These are phyloP conservation scores for Castanea mollissima DNA, from an alignment of 306 rosid species.

Conservation along the genomic window DNA sequence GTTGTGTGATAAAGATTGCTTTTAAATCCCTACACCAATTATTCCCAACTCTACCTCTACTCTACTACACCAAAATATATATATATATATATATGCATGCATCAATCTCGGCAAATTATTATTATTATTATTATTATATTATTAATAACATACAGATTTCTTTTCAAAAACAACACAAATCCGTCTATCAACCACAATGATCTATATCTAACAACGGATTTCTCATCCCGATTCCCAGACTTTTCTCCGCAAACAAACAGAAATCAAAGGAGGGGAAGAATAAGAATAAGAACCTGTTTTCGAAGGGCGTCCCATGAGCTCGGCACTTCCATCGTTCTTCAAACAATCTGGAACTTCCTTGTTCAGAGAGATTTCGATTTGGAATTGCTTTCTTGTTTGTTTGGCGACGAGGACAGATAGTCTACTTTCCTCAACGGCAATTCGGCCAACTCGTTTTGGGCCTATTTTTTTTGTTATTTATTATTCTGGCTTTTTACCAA, in stretches of 20 bases:
- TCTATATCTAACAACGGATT: not conserved
- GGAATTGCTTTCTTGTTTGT: slow-evolving; percentile 25
- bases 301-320: slow-evolving; percentile 98
- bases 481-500: too few relatives aligned
- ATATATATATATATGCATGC: too few relatives aligned
- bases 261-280: not conserved
- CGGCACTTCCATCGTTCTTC: slow-evolving; percentile 61
- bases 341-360: not conserved
- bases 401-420: slow-evolving; percentile 57
- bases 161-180: not conserved
- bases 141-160: too few relatives aligned
- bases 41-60: too few relatives aligned
- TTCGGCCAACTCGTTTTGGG: slow-evolving; percentile 6
- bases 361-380: not conserved
- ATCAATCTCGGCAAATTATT: too few relatives aligned
- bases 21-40: too few relatives aligned
- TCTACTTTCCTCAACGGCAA: slow-evolving; percentile 43
- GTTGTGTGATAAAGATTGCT: too few relatives aligned
- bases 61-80: too few relatives aligned
- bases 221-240: not conserved
- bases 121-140: too few relatives aligned
- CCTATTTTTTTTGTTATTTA: too few relatives aligned
- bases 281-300: slow-evolving; percentile 55
- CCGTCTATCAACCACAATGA: too few relatives aligned
- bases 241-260: not conserved